Conservation (phyloP, 805 yeast species). For the Candida incommunis region DNA sequence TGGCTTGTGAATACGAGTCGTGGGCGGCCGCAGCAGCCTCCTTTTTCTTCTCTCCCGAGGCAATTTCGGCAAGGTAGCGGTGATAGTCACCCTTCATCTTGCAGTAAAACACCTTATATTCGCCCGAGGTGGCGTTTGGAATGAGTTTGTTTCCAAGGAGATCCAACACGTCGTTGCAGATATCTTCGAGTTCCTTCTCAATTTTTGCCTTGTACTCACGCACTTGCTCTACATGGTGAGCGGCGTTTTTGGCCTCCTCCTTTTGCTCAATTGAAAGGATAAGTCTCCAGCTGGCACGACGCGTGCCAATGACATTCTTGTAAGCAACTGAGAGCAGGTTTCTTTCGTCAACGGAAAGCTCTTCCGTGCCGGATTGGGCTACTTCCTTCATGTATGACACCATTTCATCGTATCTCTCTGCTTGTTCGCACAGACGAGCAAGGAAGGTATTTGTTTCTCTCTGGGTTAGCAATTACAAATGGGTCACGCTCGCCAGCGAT, state of each 20-base stretch:
- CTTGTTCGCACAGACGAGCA: slow-evolving; percentile 98
- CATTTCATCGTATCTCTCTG: slow-evolving; percentile 99
- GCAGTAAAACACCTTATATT: slow-evolving; percentile 94
- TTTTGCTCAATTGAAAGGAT: slow-evolving; percentile 96
- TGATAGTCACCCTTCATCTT: slow-evolving; percentile 99
- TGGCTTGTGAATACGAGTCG: slow-evolving; percentile 89
- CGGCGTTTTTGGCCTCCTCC: slow-evolving; percentile 93
- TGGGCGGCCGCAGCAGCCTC: slow-evolving; percentile 84
- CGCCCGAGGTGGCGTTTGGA: slow-evolving; percentile 91
- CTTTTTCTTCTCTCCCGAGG: slow-evolving; percentile 80
- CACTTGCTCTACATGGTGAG: slow-evolving; percentile 75
- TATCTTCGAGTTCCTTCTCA: slow-evolving; percentile 81
- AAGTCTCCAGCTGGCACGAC: slow-evolving; percentile 99
- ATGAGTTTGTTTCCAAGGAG: slow-evolving; percentile 83
- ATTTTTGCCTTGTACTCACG: slow-evolving; percentile 91
- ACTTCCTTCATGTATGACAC: slow-evolving; percentile 97
- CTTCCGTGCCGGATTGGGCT: slow-evolving; percentile 92
- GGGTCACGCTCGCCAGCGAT: too few relatives aligned
- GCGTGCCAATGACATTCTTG: slow-evolving; percentile 96
- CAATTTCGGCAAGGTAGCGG: slow-evolving; percentile 97
- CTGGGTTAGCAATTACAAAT: slow-evolving; percentile 6
- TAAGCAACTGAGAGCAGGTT: slow-evolving; percentile 93
- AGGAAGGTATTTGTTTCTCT: slow-evolving; percentile 94
- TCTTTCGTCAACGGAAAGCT: slow-evolving; percentile 94
- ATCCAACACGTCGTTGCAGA: slow-evolving; percentile 84